Evolutionary conservation across 2,329 filamentous ascomycete species (phyloP).

Genomic region (Albifimbria verrucaria): DNA sequence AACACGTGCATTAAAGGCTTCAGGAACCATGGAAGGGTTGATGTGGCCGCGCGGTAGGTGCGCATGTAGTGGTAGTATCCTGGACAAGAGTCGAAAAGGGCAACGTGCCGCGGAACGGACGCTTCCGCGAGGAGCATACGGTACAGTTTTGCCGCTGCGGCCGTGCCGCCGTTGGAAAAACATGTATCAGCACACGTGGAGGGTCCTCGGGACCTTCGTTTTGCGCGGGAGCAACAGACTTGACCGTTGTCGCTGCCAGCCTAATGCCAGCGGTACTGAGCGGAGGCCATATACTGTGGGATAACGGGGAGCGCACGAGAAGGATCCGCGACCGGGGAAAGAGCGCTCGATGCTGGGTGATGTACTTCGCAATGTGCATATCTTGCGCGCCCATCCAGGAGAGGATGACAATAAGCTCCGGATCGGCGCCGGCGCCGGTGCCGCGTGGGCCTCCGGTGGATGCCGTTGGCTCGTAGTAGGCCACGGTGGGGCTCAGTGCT

Average conservation of each 20-base stretch:
- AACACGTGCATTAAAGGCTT: constrained; percentile 32
- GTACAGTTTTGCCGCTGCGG: constrained; percentile 34
- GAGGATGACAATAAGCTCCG: constrained; percentile 45
- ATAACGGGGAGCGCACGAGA: constrained; percentile 39
- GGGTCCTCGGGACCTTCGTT: constrained; percentile 10
- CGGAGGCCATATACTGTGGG: constrained; percentile 15
- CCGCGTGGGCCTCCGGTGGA: not conserved
- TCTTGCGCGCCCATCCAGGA: constrained; percentile 52
- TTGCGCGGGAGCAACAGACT: too few relatives aligned
- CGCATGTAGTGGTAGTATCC: constrained; percentile 38
- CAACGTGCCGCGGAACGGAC: constrained; percentile 37
- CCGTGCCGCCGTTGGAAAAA: constrained; percentile 51
- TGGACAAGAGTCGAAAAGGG: constrained; percentile 47
- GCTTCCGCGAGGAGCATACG: constrained; percentile 13
- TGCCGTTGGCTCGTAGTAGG: constrained; percentile 29
- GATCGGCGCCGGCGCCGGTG: constrained; percentile 18
- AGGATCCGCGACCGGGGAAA: constrained; percentile 45
- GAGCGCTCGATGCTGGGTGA: constrained; percentile 38
- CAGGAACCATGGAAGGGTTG: constrained; percentile 28
- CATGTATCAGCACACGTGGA: constrained; percentile 40
- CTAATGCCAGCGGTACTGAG: constrained; percentile 14
- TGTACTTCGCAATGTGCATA: constrained; percentile 49
- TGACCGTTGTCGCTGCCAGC: too few relatives aligned
- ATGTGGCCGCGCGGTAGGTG: constrained; percentile 36
- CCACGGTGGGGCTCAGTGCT: constrained; percentile 32